Evolutionary conservation across 2,329 filamentous ascomycete genomes (phyloP).

Genomic region (Fusarium azukiicola): DNA sequence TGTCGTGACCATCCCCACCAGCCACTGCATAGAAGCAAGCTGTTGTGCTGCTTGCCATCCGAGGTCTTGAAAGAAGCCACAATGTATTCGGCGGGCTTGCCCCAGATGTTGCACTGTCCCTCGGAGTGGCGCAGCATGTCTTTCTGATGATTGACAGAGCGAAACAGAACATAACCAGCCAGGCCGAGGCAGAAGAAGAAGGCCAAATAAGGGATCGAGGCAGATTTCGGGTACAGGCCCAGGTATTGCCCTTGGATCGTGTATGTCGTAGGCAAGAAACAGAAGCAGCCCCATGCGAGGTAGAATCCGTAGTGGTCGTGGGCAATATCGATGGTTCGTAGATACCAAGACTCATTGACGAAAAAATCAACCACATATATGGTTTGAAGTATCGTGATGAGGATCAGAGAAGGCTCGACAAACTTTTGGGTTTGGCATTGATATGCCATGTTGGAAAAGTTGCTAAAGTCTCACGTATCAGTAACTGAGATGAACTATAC

Average conservation of each 20-base stretch:
- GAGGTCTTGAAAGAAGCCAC: constrained; percentile 64
- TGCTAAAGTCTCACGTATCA: constrained; percentile 31
- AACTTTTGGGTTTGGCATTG: constrained; percentile 66
- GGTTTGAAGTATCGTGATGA: constrained; percentile 67
- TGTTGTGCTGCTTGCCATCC: constrained; percentile 64
- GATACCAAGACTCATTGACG: constrained; percentile 71
- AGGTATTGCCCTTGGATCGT: constrained; percentile 72
- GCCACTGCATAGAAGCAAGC: constrained; percentile 53
- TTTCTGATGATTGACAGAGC: constrained; percentile 69
- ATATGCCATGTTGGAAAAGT: constrained; percentile 58
- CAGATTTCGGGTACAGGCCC: constrained; percentile 62
- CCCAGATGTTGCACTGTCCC: constrained; percentile 68
- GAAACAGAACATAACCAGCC: constrained; percentile 67
- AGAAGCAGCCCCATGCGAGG: constrained; percentile 68
- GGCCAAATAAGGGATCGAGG: constrained; percentile 49
- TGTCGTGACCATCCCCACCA: constrained; percentile 58
- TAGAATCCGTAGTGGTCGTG: constrained; percentile 71
- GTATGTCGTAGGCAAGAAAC: constrained; percentile 69
- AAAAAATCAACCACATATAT: constrained; percentile 73
- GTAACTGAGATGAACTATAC: constrained; percentile 39
- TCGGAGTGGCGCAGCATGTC: constrained; percentile 63
- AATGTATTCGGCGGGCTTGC: constrained; percentile 63
- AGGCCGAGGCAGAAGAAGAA: constrained; percentile 49
- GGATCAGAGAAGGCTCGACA: constrained; percentile 62
- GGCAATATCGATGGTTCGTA: constrained; percentile 68